A percentile compares a stretch with the other conserved stretches of the same genome.
These are phyloP conservation scores for Musa itinerans DNA, from an alignment of 176 grass and related monocot species.

Conservation along the genomic window DNA sequence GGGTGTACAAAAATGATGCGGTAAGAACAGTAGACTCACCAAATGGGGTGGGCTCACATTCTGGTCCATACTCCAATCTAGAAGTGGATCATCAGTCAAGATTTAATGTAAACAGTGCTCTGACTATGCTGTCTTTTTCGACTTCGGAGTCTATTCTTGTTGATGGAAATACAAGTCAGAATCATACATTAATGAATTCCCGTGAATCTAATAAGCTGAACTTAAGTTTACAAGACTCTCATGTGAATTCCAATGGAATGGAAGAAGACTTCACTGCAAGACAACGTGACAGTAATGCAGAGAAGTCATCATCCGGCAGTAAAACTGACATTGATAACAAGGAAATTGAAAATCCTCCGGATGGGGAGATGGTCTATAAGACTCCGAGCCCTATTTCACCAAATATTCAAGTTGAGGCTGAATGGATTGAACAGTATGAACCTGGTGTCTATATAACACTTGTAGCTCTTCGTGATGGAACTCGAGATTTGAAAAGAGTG, in stretches of 20 bases:
- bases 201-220: slow-evolving; percentile 13
- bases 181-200: slow-evolving; percentile 19
- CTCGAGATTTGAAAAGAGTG: slow-evolving; percentile 81
- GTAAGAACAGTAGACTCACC: slow-evolving; percentile 18
- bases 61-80: slow-evolving; percentile 15
- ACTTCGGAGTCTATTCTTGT: slow-evolving; percentile 19
- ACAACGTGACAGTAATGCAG: slow-evolving; percentile 33
- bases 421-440: slow-evolving; percentile 95
- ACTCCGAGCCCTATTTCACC: slow-evolving; percentile 31
- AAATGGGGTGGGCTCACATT: slow-evolving; percentile 17
- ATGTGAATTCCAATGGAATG: slow-evolving; percentile 13
- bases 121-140: slow-evolving; percentile 8
- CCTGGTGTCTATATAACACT: slow-evolving; percentile 90
- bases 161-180: slow-evolving; percentile 29
- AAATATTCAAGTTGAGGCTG: slow-evolving; percentile 51
- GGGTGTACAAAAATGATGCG: slow-evolving; percentile 34
- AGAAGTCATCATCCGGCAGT: slow-evolving; percentile 12
- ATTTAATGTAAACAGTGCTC: slow-evolving; percentile 22
- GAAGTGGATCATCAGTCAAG: slow-evolving; percentile 31
- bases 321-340: slow-evolving; percentile 46
- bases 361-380: slow-evolving; percentile 37
- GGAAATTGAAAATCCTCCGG: slow-evolving; percentile 33
- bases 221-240: slow-evolving; percentile 10
- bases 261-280: slow-evolving; percentile 23
- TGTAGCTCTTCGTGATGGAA: slow-evolving; percentile 62